These are phyloP conservation scores for Dictyostelium brefeldianum DNA, from an alignment of 78 protist species.

Conservation along the genomic window DNA sequence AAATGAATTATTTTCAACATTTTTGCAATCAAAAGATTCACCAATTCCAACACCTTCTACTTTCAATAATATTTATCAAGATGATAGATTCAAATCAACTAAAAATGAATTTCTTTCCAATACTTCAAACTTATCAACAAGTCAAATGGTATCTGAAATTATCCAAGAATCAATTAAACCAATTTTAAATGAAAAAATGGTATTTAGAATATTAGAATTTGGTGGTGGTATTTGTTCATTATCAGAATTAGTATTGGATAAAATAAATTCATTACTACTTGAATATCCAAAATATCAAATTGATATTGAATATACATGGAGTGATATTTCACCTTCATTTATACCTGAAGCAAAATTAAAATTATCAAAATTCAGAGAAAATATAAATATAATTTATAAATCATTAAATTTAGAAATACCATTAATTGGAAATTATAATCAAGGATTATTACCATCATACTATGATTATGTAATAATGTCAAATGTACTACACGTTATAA, in stretches of 20 bases:
- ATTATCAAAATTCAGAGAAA: neutral
- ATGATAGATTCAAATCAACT: too few relatives aligned
- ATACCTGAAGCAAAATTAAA: neutral
- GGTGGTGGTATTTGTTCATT: slow-evolving; percentile 9
- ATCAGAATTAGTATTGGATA: neutral
- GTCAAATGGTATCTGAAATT: neutral
- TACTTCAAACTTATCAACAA: too few relatives aligned
- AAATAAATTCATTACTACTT: neutral
- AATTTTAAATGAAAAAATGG: neutral
- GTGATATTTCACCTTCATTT: slow-evolving; percentile 26
- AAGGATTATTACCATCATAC: neutral
- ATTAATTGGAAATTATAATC: neutral
- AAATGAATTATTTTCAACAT: neutral
- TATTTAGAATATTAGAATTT: slow-evolving; percentile 14
- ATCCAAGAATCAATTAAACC: neutral
- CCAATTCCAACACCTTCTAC: neutral
- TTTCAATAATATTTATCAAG: neutral
- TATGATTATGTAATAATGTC: slow-evolving; percentile 19
- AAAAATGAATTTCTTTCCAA: too few relatives aligned
- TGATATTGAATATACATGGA: slow-evolving; percentile 25
- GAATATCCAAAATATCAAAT: neutral
- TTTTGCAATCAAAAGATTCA: slow-evolving; percentile 51
- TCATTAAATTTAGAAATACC: neutral
- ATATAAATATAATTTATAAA: neutral
- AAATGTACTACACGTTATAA: neutral